Conservation (phyloP, 169 alveolate species). For the Cryptosporidium bovis region DNA sequence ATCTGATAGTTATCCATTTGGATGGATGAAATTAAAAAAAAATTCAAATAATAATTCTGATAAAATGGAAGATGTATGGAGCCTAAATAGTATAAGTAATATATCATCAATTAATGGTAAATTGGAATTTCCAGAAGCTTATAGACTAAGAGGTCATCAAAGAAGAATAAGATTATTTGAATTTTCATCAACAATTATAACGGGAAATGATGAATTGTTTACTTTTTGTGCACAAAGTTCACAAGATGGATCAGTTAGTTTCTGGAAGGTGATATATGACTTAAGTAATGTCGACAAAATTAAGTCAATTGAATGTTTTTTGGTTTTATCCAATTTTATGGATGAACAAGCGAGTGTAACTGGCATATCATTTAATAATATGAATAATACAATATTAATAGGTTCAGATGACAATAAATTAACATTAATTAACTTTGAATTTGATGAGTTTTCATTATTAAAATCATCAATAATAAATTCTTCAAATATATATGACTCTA, state of each 20-base stretch:
- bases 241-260: conserved; percentile 67
- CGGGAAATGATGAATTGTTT: conserved; percentile 49
- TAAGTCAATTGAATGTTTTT: conserved; percentile 57
- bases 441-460: conserved; percentile 54
- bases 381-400: conserved; percentile 19
- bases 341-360: conserved; percentile 74
- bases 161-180: conserved; percentile 56
- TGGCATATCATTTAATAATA: conserved; percentile 39
- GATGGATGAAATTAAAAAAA: conserved; percentile 36
- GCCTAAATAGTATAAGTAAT: conserved; percentile 33
- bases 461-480: conserved; percentile 14
- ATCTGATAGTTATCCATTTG: conserved; percentile 39
- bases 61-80: conserved; percentile 32
- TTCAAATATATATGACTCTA: neutral
- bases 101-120: conserved; percentile 4
- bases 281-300: neutral
- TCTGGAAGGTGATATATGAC: conserved; percentile 68
- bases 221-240: conserved; percentile 63
- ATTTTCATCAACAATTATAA: conserved; percentile 28
- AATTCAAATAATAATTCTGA: neutral
- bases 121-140: conserved; percentile 50
- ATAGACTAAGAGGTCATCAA: conserved; percentile 58
- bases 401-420: conserved; percentile 73
- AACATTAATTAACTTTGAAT: conserved; percentile 31
- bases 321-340: conserved; percentile 63